phyloP scores from a whole-genome alignment of 2,329 filamentous ascomycete species.

The Biscogniauxia mediterranea region DNA sequence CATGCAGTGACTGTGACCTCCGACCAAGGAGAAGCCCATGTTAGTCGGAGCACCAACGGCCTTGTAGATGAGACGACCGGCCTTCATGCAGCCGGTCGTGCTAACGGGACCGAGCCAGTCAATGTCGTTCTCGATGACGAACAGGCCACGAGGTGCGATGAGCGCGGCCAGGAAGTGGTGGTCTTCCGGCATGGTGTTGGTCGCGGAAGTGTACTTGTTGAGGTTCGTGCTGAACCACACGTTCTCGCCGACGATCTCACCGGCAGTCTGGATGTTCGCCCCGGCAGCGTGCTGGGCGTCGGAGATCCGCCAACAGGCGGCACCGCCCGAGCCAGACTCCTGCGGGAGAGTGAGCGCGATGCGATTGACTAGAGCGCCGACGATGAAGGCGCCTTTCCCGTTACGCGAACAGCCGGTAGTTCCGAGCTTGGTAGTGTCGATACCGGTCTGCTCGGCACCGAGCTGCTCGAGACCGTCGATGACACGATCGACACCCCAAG shows the following conservation, averaged over 20 bases:
- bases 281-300: slow-evolving; percentile 49
- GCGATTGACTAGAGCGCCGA: slow-evolving; percentile 55
- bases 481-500: slow-evolving; percentile 60
- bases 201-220: slow-evolving; percentile 48
- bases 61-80: slow-evolving; percentile 52
- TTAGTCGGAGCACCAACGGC: slow-evolving; percentile 50
- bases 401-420: slow-evolving; percentile 65
- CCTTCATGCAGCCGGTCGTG: slow-evolving; percentile 58
- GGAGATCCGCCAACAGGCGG: slow-evolving; percentile 59
- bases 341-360: slow-evolving; percentile 62
- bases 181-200: slow-evolving; percentile 50
- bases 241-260: slow-evolving; percentile 59
- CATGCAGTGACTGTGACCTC: slow-evolving; percentile 53
- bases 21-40: slow-evolving; percentile 57
- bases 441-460: slow-evolving; percentile 41
- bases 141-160: slow-evolving; percentile 53
- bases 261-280: slow-evolving; percentile 59
- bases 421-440: slow-evolving; percentile 50
- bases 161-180: slow-evolving; percentile 58
- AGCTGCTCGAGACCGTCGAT: slow-evolving; percentile 58
- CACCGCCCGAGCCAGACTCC: slow-evolving; percentile 60
- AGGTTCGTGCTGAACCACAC: slow-evolving; percentile 61
- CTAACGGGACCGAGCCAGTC: slow-evolving; percentile 59
- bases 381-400: slow-evolving; percentile 63
- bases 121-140: slow-evolving; percentile 56